A percentile compares a stretch with the other conserved stretches of the same genome.
Conservation (phyloP, 176 grass and related monocot species). For the Ananas comosus region DNA sequence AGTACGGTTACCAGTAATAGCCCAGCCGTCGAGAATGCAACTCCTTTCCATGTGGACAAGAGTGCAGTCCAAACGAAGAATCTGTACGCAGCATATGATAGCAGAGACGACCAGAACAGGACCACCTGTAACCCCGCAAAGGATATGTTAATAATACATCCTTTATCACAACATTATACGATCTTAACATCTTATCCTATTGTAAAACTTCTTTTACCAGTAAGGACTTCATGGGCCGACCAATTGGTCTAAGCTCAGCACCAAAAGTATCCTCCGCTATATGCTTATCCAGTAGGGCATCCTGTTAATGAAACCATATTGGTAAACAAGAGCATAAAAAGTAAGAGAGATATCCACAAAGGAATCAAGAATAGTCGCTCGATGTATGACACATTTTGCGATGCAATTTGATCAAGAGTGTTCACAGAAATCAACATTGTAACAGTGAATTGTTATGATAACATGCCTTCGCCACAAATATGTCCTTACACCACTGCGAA, state of each 20-base stretch:
- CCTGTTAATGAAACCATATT: constrained; percentile 22
- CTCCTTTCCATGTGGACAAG: constrained; percentile 57
- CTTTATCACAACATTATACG: no score
- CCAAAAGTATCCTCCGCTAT: constrained; percentile 62
- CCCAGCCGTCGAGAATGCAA: constrained; percentile 27
- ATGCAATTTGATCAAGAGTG: background rate
- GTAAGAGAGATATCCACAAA: no score
- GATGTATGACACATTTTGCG: background rate
- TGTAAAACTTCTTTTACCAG: constrained; percentile 39
- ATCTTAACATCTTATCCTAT: background rate
- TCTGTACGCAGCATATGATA: constrained; percentile 44
- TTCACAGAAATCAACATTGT: background rate
- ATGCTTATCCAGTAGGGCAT: constrained; percentile 76
- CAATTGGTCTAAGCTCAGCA: constrained; percentile 62
- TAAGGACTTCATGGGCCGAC: constrained; percentile 78
- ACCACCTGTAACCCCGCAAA: constrained; percentile 36
- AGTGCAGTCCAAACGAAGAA: constrained; percentile 60
- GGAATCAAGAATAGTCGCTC: background rate
- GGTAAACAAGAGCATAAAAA: background rate
- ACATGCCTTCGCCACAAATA: constrained; percentile 77
- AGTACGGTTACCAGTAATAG: constrained; percentile 37
- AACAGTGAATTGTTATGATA: background rate
- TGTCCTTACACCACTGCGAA: constrained; percentile 80
- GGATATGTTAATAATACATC: no score
- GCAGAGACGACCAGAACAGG: constrained; percentile 52